phyloP scores from a whole-genome alignment of 805 yeast genomes.

The Candida ipomoeae region DNA sequence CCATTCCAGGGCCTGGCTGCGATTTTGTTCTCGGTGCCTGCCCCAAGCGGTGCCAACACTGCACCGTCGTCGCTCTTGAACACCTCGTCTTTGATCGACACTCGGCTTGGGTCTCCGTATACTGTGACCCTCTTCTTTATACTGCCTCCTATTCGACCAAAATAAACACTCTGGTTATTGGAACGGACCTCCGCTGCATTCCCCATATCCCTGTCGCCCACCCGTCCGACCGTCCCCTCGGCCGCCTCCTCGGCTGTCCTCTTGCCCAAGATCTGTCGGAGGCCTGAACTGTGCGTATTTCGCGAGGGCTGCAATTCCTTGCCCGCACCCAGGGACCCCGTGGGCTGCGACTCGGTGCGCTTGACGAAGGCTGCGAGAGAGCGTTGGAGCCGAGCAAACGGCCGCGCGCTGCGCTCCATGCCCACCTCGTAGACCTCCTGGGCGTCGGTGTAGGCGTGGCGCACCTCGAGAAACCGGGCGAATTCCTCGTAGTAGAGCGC shows the following conservation, averaged over 20 bases:
- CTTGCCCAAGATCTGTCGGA: conserved; percentile 2
- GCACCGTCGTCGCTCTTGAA: conserved; percentile 27
- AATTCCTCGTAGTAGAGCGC: conserved; percentile 78
- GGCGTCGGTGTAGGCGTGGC: conserved; percentile 50
- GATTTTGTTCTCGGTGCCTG: conserved; percentile 62
- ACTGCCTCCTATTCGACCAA: not conserved
- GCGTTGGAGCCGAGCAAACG: conserved; percentile 37
- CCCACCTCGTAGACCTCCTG: conserved; percentile 57
- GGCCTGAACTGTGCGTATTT: not conserved
- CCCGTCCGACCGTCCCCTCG: not conserved
- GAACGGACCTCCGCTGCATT: not conserved
- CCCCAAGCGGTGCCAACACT: conserved; percentile 42
- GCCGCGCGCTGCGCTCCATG: conserved; percentile 59
- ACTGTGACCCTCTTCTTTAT: conserved; percentile 33
- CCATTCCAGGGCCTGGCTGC: conserved; percentile 62
- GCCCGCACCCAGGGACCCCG: not conserved
- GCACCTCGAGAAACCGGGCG: conserved; percentile 56
- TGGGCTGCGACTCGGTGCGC: not conserved
- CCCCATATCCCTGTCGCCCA: not conserved
- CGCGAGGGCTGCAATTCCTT: not conserved
- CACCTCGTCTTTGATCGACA: conserved; percentile 13
- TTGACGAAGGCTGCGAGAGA: conserved; percentile 41
- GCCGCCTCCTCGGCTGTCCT: not conserved
- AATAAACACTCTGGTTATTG: not conserved
- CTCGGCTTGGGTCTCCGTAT: conserved; percentile 18